Evolutionary conservation across 2,329 filamentous ascomycete genomes (phyloP), one percentile per base, ranked within the genome.

Genomic region (Hypoxylon sp.): DNA sequence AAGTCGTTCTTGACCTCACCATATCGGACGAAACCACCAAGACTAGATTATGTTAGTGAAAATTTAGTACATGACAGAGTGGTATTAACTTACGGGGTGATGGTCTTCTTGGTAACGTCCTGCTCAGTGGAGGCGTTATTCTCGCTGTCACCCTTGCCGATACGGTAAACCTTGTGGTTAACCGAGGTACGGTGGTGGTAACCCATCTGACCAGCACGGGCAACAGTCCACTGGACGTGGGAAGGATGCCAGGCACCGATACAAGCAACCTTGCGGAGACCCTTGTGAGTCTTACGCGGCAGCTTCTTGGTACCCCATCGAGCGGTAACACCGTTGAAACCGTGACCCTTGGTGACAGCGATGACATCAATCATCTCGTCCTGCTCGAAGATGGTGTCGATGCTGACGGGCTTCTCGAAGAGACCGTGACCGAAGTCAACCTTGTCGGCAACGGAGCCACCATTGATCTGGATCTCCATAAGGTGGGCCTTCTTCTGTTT

Each of bases 401-500:
- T 90, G 80, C 93, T 90, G 77, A 99, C 92, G 81, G 94, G 92
- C 93, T 99, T 98, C 93, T 99, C 96, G 88, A 99, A 99, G 73
- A 99, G 91, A 80, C 91, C 93, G 84, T 94, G 90, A 79, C 91
- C 94, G 85, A 97, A 98, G 72, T 93, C 90, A 80, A 99, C 94
- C 93, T 99, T 99, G 86, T 98, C 94, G 81, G 93, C 88, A 76
- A 98, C 81, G 85, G 91, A 93, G 81, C 96, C 96, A 85, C 96
- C 96, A 89, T 99, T 99, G 91, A 99, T 86, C 89, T 99, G 96
- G 84, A 99, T 94, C 89, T 99, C 96, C 96, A 99, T 99, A 78
- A 99, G 90, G 86, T 99, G 96, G 80, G 96, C 95, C 93, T 98
- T 99, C 94, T 99, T 99, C 90, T 99, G 96, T 93, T 98, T 98